These are phyloP conservation scores for Hydnomerulius pinastri DNA, from an alignment of 768 basidiomycete genomes.

Conservation along the genomic window DNA sequence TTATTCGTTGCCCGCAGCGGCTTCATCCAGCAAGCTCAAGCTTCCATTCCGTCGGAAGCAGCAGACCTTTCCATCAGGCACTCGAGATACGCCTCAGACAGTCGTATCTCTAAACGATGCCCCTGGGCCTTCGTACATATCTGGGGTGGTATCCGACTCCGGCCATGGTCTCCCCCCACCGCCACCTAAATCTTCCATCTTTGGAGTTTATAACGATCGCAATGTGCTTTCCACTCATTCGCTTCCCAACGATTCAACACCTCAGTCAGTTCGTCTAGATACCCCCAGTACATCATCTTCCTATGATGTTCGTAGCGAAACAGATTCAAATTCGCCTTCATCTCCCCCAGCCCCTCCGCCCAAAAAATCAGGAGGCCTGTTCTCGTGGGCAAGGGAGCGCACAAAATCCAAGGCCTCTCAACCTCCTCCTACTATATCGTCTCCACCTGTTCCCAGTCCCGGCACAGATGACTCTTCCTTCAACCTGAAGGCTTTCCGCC, in stretches of 20 bases:
- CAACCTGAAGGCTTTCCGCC: constrained; percentile 75
- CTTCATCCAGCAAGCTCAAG: constrained; percentile 46
- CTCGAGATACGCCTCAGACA: background rate
- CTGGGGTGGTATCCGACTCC: constrained; percentile 44
- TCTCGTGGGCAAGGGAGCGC: constrained; percentile 38
- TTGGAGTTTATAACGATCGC: constrained; percentile 58
- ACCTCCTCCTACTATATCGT: constrained; percentile 38
- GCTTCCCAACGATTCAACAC: constrained; percentile 47
- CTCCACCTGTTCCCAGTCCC: constrained; percentile 24
- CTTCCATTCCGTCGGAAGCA: constrained; percentile 46
- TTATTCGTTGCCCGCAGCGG: constrained; percentile 25
- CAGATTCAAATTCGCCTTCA: constrained; percentile 7
- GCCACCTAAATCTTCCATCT: constrained; percentile 64
- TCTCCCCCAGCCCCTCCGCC: constrained; percentile 21
- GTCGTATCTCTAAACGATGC: constrained; percentile 24
- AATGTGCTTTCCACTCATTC: constrained; percentile 61
- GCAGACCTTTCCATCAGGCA: constrained; percentile 19
- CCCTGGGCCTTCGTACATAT: constrained; percentile 35
- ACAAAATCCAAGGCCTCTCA: constrained; percentile 34
- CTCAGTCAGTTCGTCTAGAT: constrained; percentile 15
- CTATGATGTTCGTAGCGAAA: constrained; percentile 9
- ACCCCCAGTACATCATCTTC: constrained; percentile 19
- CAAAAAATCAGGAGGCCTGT: constrained; percentile 38
- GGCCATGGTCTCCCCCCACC: constrained; percentile 53
- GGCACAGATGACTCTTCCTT: constrained; percentile 46